A percentile compares a stretch with the other conserved stretches of the same genome.
phyloP scores from a whole-genome alignment of 306 rosid species.

The Echinosophora koreensis region DNA sequence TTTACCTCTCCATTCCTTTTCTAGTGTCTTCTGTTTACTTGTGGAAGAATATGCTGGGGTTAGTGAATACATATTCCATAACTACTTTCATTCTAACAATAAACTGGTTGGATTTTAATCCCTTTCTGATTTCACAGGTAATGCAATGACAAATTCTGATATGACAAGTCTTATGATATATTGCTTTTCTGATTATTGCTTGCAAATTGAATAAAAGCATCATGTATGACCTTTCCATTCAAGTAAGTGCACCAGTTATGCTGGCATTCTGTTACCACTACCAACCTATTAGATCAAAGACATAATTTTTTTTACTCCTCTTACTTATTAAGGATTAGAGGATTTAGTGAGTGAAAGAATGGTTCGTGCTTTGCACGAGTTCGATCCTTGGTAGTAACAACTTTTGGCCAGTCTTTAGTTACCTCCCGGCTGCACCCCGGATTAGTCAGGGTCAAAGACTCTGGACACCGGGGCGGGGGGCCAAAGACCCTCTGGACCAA shows the following conservation, averaged over 20 bases:
- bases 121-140: constrained; percentile 7
- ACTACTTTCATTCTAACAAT: background rate
- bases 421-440: too few species aligned
- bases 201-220: constrained; percentile 4
- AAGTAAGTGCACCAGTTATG: background rate
- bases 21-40: constrained; percentile 20
- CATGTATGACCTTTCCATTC: background rate
- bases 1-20: constrained; percentile 36
- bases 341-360: too few species aligned
- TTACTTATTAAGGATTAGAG: background rate
- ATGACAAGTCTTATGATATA: background rate
- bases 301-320: background rate
- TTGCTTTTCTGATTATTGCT: background rate
- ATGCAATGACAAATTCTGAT: constrained; percentile 18
- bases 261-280: background rate
- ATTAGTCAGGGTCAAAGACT: too few species aligned
- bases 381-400: too few species aligned
- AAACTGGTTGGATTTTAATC: background rate
- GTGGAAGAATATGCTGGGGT: constrained; percentile 43
- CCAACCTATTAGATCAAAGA: background rate
- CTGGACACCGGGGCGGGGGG: too few species aligned
- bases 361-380: too few species aligned
- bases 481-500: too few species aligned
- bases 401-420: too few species aligned
- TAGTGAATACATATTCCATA: constrained; percentile 34